Percentiles rank a stretch among this genome's conserved stretches.
Conservation (phyloP, 1,284 basidiomycete species). For the Microbotryum saponariae region DNA sequence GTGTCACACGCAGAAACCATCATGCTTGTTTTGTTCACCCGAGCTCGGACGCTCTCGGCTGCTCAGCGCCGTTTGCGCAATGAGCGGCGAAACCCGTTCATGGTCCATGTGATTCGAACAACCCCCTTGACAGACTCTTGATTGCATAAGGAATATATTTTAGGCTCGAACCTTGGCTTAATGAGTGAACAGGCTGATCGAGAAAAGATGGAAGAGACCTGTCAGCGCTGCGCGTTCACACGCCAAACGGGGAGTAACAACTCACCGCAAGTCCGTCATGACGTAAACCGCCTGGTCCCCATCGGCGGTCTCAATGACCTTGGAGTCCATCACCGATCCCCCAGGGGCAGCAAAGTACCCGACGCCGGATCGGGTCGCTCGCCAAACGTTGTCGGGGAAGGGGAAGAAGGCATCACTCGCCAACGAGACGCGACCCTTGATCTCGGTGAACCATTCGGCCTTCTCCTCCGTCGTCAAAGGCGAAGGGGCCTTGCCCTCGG, state of each 20-base stretch:
- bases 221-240: slow-evolving; percentile 1
- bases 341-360: slow-evolving; percentile 88
- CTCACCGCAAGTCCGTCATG: slow-evolving; percentile 62
- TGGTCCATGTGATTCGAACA: not conserved
- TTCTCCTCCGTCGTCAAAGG: slow-evolving; percentile 66
- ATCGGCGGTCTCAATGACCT: slow-evolving; percentile 88
- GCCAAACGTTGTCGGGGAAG: slow-evolving; percentile 96
- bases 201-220: not conserved
- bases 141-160: not conserved
- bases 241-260: not conserved
- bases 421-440: slow-evolving; percentile 73
- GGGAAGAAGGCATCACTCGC: slow-evolving; percentile 99
- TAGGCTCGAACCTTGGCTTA: slow-evolving; percentile 4
- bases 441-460: slow-evolving; percentile 58
- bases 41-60: not conserved
- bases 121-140: too few relatives aligned
- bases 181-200: slow-evolving; percentile 31
- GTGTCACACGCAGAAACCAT: too few relatives aligned
- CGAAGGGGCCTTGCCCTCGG: slow-evolving; percentile 53
- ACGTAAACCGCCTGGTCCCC: slow-evolving; percentile 82
- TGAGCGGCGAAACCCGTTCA: not conserved
- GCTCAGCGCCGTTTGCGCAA: not conserved
- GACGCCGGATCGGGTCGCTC: slow-evolving; percentile 83
- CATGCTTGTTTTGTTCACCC: too few relatives aligned
- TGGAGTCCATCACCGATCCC: slow-evolving; percentile 93